Evolutionary conservation across 169 alveolate genomes (phyloP), one percentile per base, ranked within the genome.

Genomic region (Eimeria necatrix): DNA sequence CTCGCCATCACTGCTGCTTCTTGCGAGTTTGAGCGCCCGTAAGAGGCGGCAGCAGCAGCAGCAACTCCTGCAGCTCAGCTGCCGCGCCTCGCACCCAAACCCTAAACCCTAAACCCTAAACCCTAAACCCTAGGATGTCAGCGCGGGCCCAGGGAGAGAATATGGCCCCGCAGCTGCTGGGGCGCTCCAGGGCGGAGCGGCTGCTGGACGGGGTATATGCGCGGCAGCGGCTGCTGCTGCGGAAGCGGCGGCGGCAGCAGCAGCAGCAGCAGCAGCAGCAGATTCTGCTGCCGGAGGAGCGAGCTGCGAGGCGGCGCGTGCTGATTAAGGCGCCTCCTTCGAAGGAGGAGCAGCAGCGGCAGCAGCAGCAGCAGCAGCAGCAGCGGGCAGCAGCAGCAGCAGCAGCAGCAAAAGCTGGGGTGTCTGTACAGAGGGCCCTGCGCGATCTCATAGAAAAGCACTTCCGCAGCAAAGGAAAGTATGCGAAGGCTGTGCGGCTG

Each of bases 121-220:
- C 4, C 32, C 73, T 61, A 24, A 41, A 26, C 81, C 14, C 61
- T 46, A 56, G 26, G 80, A 10, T 81, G 48, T 56, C 92, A 5
- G 22, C 56, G 18, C 95, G 95, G 71, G 91, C 91, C 32, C 93
- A 83, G 61, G 85, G 56, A n/a, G 70, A 32, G 22, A 16, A 84
- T 7, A 91, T 94, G 18, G 18, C 93, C 49, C 16, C 48, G 41
- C 85, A 24, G 70, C 81, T 80, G 32, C 64, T 76, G n/a, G 84
- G 90, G 51, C 93, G 95, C 70, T 68, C 86, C 49, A 60, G 90
- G 14, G 95, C 95, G 24, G 93, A 70, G 71, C 80, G 93, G 59
- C 76, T 71, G 64, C 73, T 86, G 48, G 96, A 92, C 53, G 73
- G 73, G n/a, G 70, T 85, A 10, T 73, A 84, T 61, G 74, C 41